These are phyloP conservation scores for Linderniella brevidens DNA, from an alignment of 257 asterid species.

Conservation along the genomic window DNA sequence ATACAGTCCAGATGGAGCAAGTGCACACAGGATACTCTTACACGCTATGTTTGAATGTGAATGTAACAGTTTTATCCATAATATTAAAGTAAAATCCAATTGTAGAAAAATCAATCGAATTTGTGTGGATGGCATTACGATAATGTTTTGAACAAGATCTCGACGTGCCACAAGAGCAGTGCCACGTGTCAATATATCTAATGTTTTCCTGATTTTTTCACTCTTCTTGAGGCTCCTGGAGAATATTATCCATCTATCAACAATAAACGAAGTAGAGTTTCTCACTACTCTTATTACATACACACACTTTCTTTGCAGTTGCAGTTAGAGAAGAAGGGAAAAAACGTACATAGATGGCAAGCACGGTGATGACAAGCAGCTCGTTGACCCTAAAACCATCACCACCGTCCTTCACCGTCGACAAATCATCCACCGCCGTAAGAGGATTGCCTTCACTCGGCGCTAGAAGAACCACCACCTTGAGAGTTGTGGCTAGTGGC, in stretches of 20 bases:
- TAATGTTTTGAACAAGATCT: constrained; percentile 29
- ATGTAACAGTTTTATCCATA: neutral
- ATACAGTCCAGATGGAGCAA: no score
- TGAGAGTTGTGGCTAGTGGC: constrained; percentile 49
- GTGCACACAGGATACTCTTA: no score
- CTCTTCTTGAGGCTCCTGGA: no score
- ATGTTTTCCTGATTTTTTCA: constrained; percentile 14
- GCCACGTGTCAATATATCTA: constrained; percentile 48
- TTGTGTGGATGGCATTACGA: constrained; percentile 12
- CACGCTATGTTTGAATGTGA: no score
- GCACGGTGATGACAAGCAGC: constrained; percentile 59
- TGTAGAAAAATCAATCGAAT: no score
- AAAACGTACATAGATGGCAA: constrained; percentile 35
- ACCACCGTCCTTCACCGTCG: constrained; percentile 23
- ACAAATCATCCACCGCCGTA: constrained; percentile 31
- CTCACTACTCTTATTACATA: constrained; percentile 2
- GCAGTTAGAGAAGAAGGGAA: neutral
- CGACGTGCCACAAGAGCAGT: constrained; percentile 19
- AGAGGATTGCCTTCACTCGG: constrained; percentile 70
- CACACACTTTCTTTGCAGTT: constrained; percentile 1
- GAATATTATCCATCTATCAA: no score
- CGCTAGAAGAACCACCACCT: constrained; percentile 28
- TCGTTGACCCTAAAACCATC: constrained; percentile 52
- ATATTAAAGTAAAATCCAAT: no score
- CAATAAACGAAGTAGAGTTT: no score